Evolutionary conservation across 441 rosid genomes (phyloP), one percentile per base, ranked within the genome.

Genomic region (Geranium incanum): DNA sequence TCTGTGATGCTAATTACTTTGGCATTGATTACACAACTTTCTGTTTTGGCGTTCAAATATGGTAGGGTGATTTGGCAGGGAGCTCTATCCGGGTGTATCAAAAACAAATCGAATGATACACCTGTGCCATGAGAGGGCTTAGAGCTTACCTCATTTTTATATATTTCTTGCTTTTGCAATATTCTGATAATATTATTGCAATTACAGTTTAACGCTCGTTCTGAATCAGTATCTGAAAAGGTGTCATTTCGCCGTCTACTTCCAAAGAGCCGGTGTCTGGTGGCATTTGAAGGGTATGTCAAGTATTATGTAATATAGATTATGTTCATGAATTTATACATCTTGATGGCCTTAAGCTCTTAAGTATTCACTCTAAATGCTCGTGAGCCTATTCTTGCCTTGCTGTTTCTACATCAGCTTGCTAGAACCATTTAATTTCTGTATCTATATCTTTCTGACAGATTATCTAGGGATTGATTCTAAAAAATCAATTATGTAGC

Each of bases 121-220:
- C 33, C 33, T 23, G 33, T 23, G 1, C 33, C 33, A 23, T 23
- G 33, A 23, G 33, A 23, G 33, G 33, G 33, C 33, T 0, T 23
- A 23, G 33, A 23, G 33, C 2, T 43, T 1, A 43, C 52, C 12
- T 43, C 52, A 8, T 7, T 9, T 43, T 43, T 43, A 43, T 43
- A 7, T 43, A 6, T 43, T 43, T 8, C 52, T 43, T 43, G 52
- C 12, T 9, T 43, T 6, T 43, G 52, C 52, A 52, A 52, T 11
- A 12, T 52, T 52, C n/a, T n/a, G 6, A 52, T 52, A 11, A 52
- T 52, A 2, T 3, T 52, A 52, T 18, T 4, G 11, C 57, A 57
- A 65, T 18, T 82, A 74, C 86, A 89, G 98, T 93, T 93, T 76
- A 91, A 93, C 85, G 97, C 97, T 70, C 85, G 97, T 62, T 89